Evolutionary conservation across 192 early-diverging fungal species (phyloP).

Genomic region (Phlyctochytrium bullatum): DNA sequence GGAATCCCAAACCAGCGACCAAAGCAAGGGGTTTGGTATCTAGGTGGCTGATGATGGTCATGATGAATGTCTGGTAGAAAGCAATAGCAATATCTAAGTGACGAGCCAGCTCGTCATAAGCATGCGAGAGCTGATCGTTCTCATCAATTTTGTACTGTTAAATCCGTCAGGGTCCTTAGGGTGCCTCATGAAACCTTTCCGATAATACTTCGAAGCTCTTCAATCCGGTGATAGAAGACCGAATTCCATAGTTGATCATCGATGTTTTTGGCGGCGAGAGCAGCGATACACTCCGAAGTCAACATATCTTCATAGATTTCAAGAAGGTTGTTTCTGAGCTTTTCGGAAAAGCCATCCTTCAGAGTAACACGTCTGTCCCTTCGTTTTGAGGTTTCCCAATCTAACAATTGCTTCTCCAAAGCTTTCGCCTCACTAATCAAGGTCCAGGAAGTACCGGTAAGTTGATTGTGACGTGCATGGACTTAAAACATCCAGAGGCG

Average conservation of each 20-base stretch:
- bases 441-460: no score
- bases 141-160: slow-evolving; percentile 4
- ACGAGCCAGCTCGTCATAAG: slow-evolving; percentile 11
- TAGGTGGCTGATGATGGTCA: slow-evolving; percentile 13
- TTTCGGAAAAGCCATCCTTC: not conserved
- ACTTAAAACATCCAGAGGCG: no score
- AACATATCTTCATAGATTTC: slow-evolving; percentile 4
- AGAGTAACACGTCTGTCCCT: not conserved
- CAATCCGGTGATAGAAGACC: slow-evolving; percentile 34
- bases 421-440: not conserved
- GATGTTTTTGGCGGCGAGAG: slow-evolving; percentile 9
- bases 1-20: no score
- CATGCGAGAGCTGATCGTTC: slow-evolving; percentile 1
- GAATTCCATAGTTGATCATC: slow-evolving; percentile 41
- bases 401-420: not conserved
- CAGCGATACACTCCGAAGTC: not conserved
- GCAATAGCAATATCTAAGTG: slow-evolving; percentile 26
- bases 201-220: slow-evolving; percentile 24
- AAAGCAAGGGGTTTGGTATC: not conserved
- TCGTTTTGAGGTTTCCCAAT: not conserved
- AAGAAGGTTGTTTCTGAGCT: not conserved
- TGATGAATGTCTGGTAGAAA: slow-evolving; percentile 38
- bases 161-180: not conserved
- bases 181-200: slow-evolving; percentile 8
- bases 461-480: no score